These are phyloP conservation scores for Trichophyton mentagrophytes DNA, from an alignment of 2,329 filamentous ascomycete species.

Conservation along the genomic window DNA sequence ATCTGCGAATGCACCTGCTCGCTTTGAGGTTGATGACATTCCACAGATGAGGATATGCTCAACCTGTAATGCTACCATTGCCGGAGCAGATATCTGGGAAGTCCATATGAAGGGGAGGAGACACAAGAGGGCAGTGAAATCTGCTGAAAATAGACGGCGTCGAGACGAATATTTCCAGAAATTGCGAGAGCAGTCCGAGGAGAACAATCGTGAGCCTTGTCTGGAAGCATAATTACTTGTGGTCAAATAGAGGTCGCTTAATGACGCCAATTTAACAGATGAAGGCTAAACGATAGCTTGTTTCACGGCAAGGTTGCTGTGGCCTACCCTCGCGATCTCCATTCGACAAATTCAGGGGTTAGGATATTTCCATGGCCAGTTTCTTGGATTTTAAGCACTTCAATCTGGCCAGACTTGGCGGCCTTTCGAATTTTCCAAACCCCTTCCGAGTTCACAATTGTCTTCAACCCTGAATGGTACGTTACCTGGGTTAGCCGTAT, in stretches of 20 bases:
- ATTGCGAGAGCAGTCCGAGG: constrained; percentile 12
- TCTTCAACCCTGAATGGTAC: constrained; percentile 43
- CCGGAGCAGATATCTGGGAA: constrained; percentile 33
- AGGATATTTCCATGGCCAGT: constrained; percentile 64
- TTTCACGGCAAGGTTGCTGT: too few species aligned
- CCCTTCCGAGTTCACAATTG: constrained; percentile 51
- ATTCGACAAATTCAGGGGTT: constrained; percentile 63
- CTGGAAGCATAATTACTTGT: neutral
- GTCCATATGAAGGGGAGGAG: constrained; percentile 43
- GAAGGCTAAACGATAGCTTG: too few species aligned
- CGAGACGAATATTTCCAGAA: constrained; percentile 23
- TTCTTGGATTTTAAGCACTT: constrained; percentile 61
- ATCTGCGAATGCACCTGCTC: constrained; percentile 39
- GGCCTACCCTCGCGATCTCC: constrained; percentile 35
- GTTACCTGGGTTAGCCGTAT: constrained; percentile 7
- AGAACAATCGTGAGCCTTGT: neutral
- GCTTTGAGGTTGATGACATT: constrained; percentile 34
- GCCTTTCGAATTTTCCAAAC: constrained; percentile 67
- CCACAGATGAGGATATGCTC: constrained; percentile 50
- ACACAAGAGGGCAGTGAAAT: constrained; percentile 44
- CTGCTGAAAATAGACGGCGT: constrained; percentile 19
- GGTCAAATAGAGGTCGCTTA: neutral
- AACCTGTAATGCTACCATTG: constrained; percentile 48
- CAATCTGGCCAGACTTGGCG: constrained; percentile 52
- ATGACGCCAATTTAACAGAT: too few species aligned